Conservation (phyloP, 148 eudicot genomes). For the Cornus florida region DNA sequence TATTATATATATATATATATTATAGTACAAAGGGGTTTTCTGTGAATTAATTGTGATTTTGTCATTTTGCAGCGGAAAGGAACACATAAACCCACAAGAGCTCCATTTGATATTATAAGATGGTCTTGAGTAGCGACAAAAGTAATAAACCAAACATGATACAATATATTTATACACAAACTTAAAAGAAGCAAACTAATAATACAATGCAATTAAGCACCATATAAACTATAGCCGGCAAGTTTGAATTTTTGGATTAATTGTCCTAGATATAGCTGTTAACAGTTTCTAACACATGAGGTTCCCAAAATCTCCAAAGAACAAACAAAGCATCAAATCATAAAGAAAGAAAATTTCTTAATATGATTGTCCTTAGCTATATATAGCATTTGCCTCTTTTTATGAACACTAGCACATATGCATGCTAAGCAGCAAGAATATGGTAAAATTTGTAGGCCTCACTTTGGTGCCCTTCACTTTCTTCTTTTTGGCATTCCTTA, state of each 20-base stretch:
- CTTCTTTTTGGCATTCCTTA: neutral
- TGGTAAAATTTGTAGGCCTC: neutral
- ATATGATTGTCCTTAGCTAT: neutral
- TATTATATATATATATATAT: too few relatives aligned
- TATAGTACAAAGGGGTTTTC: too few relatives aligned
- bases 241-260: neutral
- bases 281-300: neutral
- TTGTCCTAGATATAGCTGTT: neutral
- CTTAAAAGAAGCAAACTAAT: neutral
- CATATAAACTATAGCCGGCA: neutral
- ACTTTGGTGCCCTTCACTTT: neutral
- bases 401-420: neutral
- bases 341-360: too few relatives aligned
- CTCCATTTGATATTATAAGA: too few relatives aligned
- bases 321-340: too few relatives aligned
- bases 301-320: neutral
- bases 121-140: neutral
- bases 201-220: neutral
- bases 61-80: too few relatives aligned
- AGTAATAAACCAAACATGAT: neutral
- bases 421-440: neutral
- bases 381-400: neutral
- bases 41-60: too few relatives aligned
- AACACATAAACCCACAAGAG: too few relatives aligned
- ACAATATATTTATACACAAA: neutral